Percentiles rank a stretch among this genome's conserved stretches.
phyloP scores from a whole-genome alignment of 805 yeast species.

The Metschnikowia peoriensis region DNA sequence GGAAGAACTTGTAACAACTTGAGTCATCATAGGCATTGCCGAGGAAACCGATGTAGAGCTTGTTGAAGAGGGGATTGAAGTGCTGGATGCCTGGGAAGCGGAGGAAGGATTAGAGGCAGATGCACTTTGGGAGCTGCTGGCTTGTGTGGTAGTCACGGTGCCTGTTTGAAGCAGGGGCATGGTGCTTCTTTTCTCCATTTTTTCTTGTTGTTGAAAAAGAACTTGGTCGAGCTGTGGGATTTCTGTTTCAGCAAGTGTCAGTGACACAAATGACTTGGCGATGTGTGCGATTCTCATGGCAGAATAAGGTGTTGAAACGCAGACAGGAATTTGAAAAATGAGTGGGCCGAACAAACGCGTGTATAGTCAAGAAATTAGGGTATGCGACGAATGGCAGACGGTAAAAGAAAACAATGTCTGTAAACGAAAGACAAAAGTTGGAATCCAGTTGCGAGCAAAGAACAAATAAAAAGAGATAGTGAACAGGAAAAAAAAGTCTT shows the following conservation, averaged over 20 bases:
- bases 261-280: neutral
- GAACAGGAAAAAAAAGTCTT: neutral
- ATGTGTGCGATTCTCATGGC: conserved; percentile 6
- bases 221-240: neutral
- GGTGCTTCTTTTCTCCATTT: conserved; percentile 1
- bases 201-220: neutral
- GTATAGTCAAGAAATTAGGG: neutral
- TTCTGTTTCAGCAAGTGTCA: neutral
- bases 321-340: neutral
- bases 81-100: neutral
- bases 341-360: neutral
- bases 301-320: neutral
- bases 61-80: neutral
- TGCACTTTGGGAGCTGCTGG: neutral
- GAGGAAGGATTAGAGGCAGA: conserved; percentile 1
- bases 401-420: neutral
- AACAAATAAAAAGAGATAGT: neutral
- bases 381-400: neutral
- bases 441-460: neutral
- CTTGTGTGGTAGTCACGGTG: neutral
- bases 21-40: neutral
- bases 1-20: conserved; percentile 1
- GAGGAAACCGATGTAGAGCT: neutral
- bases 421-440: neutral
- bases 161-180: neutral